Percentiles rank a stretch among this genome's conserved stretches.
Conservation (phyloP, 2,329 filamentous ascomycete species). For the Pestalotiopsis sp. region DNA sequence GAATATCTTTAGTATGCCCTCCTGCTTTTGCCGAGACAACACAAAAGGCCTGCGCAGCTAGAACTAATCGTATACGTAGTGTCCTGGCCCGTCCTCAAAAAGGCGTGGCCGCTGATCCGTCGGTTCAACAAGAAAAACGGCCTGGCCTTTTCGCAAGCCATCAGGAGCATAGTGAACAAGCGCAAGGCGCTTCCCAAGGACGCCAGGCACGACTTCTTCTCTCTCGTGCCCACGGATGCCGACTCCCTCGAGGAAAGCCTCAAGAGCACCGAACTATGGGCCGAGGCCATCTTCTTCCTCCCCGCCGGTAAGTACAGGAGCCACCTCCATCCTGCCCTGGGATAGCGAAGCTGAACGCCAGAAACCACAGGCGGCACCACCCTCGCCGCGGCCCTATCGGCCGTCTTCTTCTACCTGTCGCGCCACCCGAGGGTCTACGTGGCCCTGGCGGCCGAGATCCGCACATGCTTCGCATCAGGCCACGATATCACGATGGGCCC, state of each 20-base stretch:
- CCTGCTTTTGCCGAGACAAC: background rate
- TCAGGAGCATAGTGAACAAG: conserved; percentile 17
- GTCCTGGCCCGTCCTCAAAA: background rate
- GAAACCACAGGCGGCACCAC: conserved; percentile 26
- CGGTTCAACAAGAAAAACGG: background rate
- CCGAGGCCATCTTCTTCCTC: conserved; percentile 13
- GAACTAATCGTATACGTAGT: background rate
- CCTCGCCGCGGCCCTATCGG: conserved; percentile 32
- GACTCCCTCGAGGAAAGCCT: background rate
- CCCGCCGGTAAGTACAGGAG: conserved; percentile 9
- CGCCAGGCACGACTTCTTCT: conserved; percentile 21
- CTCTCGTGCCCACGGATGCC: background rate
- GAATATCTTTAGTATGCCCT: background rate
- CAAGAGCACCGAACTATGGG: conserved; percentile 16
- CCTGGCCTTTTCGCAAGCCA: background rate
- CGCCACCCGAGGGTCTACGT: conserved; percentile 30
- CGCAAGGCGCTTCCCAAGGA: conserved; percentile 18
- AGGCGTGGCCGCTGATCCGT: background rate
- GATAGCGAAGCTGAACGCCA: too few relatives aligned
- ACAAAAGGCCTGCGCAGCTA: background rate
- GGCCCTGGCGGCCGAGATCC: conserved; percentile 32
- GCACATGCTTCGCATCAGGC: conserved; percentile 33
- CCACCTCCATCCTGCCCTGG: background rate
- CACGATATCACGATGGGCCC: conserved; percentile 31
- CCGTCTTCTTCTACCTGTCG: conserved; percentile 37